Base-by-base conservation (phyloP, 345 rosid species). In the Lepidium sativum region DNA sequence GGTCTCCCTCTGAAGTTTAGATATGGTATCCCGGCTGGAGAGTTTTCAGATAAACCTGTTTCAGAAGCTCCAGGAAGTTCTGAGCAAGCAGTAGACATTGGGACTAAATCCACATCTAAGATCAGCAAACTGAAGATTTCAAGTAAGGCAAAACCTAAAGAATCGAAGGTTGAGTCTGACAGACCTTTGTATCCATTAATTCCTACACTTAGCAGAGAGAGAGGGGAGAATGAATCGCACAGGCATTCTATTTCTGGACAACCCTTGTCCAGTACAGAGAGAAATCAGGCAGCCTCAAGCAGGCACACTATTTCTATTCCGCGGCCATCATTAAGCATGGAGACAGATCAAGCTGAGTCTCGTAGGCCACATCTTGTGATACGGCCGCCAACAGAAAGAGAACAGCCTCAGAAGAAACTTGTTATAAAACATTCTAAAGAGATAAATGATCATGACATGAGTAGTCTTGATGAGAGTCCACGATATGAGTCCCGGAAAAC, bases 371-470 rank as follows among this genome's bases (percentile, higher is more conserved):
- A 89, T 55, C 72, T 90, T 32, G 87, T 90, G 67, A 90, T 94
- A 75, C 81, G 86, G 35, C 99, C 96, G 9, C 99, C 96, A 0
- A 75, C 84, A 8, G 92, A 84, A 56, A 84, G 81, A 75, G 92
- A 84, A 33, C 87, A 75, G 64, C 64, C 77, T 68, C 91, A 75
- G 72, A 90, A 87, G 77, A 90, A 88, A 80, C 81, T 94, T 29
- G 82, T 84, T 48, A 81, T 94, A 63, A 94, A 71, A 77, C 85
- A 81, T 35, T 80, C 96, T 2, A 94, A 84, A 75, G 95, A 90
- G 75, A 51, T 80, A 60, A 54, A 78, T 75, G 96, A 88, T 65
- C 72, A 81, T 69, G 96, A 90, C 78, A 81, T 56, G 81, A 57
- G 72, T 63, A 80, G 91, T 75, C 96, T 80, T 70, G 96, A 92